These are phyloP conservation scores for Cercospora brassicicola DNA, from an alignment of 2,329 filamentous ascomycete species.

Conservation along the genomic window DNA sequence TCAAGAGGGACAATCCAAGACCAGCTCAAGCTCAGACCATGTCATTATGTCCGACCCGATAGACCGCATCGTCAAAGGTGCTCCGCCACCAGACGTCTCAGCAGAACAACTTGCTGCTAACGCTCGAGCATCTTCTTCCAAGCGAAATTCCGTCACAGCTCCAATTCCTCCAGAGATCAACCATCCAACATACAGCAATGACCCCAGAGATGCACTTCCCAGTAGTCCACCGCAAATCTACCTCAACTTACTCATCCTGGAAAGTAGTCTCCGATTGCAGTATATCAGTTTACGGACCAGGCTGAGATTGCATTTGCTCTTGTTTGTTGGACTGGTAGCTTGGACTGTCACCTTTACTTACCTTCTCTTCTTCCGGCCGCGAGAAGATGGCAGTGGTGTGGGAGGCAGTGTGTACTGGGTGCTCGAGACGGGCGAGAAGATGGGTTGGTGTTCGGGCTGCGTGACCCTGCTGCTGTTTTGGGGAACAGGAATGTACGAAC, in stretches of 20 bases:
- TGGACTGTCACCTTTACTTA: conserved; percentile 89
- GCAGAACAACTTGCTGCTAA: conserved; percentile 43
- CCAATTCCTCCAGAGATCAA: conserved; percentile 37
- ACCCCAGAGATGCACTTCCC: conserved; percentile 79
- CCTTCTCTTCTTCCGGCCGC: conserved; percentile 88
- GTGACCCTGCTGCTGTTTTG: conserved; percentile 85
- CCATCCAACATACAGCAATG: conserved; percentile 46
- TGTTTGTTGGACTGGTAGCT: conserved; percentile 72
- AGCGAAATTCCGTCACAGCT: conserved; percentile 48
- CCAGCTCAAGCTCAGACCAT: conserved; percentile 2
- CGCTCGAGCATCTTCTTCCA: conserved; percentile 34
- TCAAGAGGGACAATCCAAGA: neutral
- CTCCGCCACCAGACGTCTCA: conserved; percentile 64
- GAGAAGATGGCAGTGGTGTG: conserved; percentile 86
- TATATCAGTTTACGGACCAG: conserved; percentile 88
- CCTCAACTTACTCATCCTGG: conserved; percentile 94
- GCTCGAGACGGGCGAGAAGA: conserved; percentile 83
- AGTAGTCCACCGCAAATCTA: conserved; percentile 95
- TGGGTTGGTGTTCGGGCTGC: conserved; percentile 86
- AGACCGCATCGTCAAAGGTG: conserved; percentile 91
- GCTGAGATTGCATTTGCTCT: conserved; percentile 88
- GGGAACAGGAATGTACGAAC: conserved; percentile 95
- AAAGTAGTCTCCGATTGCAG: conserved; percentile 87
- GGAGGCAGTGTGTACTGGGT: conserved; percentile 97
- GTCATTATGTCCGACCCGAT: conserved; percentile 43